Percentiles rank a stretch among this genome's conserved stretches.
Evolutionary conservation across 805 yeast species (phyloP).

Genomic region (Tetrapisispora namnaoensis): DNA sequence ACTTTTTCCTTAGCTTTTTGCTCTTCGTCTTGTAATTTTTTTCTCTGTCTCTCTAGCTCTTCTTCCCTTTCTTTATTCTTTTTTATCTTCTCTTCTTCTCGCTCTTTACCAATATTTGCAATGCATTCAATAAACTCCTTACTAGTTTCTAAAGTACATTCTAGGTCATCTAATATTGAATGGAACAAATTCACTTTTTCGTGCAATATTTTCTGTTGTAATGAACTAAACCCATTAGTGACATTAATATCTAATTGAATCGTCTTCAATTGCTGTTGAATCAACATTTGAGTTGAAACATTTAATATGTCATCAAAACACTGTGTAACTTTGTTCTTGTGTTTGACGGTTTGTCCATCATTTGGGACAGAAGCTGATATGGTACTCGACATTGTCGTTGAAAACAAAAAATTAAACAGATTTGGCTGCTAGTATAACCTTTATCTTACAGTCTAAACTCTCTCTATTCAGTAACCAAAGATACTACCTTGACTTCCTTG

Average conservation of each 20-base stretch:
- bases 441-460: too few relatives aligned
- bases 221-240: slow-evolving; percentile 19
- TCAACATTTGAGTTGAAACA: slow-evolving; percentile 28
- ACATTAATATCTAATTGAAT: slow-evolving; percentile 23
- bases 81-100: slow-evolving; percentile 16
- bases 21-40: slow-evolving; percentile 7
- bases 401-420: neutral
- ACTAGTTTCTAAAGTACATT: slow-evolving; percentile 20
- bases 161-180: slow-evolving; percentile 25
- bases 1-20: slow-evolving; percentile 5
- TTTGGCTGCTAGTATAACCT: neutral
- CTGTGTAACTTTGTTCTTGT: slow-evolving; percentile 22
- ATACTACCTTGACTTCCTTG: too few relatives aligned
- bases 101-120: slow-evolving; percentile 22
- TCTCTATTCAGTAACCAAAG: too few relatives aligned
- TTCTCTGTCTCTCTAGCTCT: slow-evolving; percentile 16
- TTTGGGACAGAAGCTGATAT: neutral
- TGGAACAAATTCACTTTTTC: slow-evolving; percentile 24
- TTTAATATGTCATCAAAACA: slow-evolving; percentile 28
- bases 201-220: slow-evolving; percentile 19
- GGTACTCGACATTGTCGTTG: neutral
- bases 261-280: slow-evolving; percentile 29
- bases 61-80: slow-evolving; percentile 24
- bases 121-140: slow-evolving; percentile 22
- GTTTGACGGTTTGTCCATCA: neutral